phyloP scores from a whole-genome alignment of 2,329 filamentous ascomycete species.

The Nemania abortiva region DNA sequence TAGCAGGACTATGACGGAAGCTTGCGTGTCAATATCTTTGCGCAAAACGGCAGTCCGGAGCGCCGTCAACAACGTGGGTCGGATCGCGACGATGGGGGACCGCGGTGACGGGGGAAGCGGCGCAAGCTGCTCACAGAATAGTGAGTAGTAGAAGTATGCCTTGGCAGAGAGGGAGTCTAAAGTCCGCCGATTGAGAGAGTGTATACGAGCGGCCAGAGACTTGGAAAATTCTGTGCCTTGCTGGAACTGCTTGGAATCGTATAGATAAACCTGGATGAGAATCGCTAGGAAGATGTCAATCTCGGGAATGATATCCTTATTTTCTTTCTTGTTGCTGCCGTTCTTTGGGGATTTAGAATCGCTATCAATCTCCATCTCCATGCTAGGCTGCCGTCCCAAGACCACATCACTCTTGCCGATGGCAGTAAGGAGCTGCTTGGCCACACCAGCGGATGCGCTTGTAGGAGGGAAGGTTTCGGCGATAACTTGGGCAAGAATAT shows the following conservation, averaged over 20 bases:
- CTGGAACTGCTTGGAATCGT: slow-evolving; percentile 85
- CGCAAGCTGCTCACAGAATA: slow-evolving; percentile 92
- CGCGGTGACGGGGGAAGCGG: slow-evolving; percentile 90
- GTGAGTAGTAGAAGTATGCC: slow-evolving; percentile 97
- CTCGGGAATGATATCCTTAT: slow-evolving; percentile 85
- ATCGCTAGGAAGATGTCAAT: slow-evolving; percentile 91
- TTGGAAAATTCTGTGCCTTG: slow-evolving; percentile 87
- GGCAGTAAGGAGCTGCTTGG: slow-evolving; percentile 76
- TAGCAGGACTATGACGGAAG: slow-evolving; percentile 92
- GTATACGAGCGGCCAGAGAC: slow-evolving; percentile 84
- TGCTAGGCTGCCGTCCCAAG: slow-evolving; percentile 67
- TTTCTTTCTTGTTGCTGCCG: slow-evolving; percentile 70
- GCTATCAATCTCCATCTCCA: slow-evolving; percentile 80
- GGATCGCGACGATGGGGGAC: slow-evolving; percentile 87
- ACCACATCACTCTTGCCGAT: slow-evolving; percentile 75
- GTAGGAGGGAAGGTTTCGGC: slow-evolving; percentile 79
- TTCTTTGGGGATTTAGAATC: slow-evolving; percentile 69
- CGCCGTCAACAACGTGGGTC: slow-evolving; percentile 86
- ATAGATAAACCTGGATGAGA: slow-evolving; percentile 86
- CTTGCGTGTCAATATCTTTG: slow-evolving; percentile 97
- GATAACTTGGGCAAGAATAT: slow-evolving; percentile 84
- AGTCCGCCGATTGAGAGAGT: slow-evolving; percentile 90
- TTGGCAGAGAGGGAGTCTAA: slow-evolving; percentile 93
- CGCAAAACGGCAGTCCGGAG: slow-evolving; percentile 95
- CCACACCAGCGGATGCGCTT: slow-evolving; percentile 71